These are phyloP conservation scores for Colletotrichum cordylinicola DNA, from an alignment of 2,329 filamentous ascomycete genomes.

Conservation along the genomic window DNA sequence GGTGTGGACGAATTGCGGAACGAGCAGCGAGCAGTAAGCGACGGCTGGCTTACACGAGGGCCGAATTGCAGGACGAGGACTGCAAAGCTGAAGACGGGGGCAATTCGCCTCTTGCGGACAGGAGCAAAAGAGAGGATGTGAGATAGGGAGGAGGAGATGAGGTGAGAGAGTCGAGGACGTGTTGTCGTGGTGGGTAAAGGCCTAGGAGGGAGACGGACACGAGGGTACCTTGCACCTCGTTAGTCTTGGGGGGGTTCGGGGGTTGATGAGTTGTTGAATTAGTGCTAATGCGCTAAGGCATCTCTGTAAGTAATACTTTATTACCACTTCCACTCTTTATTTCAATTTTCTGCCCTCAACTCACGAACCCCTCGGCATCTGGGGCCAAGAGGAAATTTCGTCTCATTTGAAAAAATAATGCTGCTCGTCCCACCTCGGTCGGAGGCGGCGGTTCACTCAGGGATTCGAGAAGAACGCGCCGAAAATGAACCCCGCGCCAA, in stretches of 20 bases:
- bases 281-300: conserved; percentile 7
- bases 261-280: conserved; percentile 12
- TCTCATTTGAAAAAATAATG: background rate
- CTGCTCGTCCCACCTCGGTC: background rate
- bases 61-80: background rate
- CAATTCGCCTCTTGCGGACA: background rate
- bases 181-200: background rate
- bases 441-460: background rate
- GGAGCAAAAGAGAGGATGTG: background rate
- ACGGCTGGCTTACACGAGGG: background rate
- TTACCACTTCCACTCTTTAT: background rate
- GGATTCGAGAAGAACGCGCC: background rate
- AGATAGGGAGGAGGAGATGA: background rate
- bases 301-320: background rate
- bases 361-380: background rate
- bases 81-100: background rate
- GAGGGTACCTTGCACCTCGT: background rate
- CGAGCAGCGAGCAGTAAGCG: background rate
- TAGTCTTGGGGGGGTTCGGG: background rate
- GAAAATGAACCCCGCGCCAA: background rate
- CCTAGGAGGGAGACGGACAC: background rate
- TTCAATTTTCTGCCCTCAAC: background rate
- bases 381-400: background rate
- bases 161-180: background rate
- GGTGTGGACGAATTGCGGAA: conserved; percentile 1